These are phyloP conservation scores for Mentha longifolia DNA, from an alignment of 257 asterid species.

Conservation along the genomic window DNA sequence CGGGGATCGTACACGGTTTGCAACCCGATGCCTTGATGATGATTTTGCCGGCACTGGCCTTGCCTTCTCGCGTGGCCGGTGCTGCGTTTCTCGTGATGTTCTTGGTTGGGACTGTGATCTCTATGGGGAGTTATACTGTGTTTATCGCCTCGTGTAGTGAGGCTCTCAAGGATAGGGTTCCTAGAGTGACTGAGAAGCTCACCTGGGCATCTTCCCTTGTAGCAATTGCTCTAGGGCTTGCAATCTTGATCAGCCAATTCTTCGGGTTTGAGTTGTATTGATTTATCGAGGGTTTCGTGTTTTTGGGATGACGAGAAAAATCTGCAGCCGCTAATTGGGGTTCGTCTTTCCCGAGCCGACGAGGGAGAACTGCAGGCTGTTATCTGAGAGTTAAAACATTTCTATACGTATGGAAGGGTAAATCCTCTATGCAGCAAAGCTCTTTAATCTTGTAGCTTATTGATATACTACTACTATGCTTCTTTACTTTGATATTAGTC, in stretches of 20 bases:
- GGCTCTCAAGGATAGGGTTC: constrained; percentile 82
- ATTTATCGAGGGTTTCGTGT: constrained; percentile 25
- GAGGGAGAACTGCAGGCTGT: no score
- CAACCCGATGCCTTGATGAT: constrained; percentile 95
- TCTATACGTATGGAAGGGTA: no score
- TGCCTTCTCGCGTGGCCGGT: constrained; percentile 94
- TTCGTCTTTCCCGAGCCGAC: no score
- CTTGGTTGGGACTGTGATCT: constrained; percentile 85
- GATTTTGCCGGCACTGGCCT: constrained; percentile 86
- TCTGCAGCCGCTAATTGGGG: neutral
- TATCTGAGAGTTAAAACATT: no score
- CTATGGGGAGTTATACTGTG: constrained; percentile 96
- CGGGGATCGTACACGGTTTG: constrained; percentile 90
- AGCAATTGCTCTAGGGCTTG: constrained; percentile 80
- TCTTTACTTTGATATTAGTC: no score
- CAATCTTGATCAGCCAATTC: constrained; percentile 69
- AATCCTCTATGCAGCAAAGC: no score
- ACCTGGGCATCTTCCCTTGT: constrained; percentile 91
- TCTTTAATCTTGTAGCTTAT: no score
- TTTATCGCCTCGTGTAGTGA: constrained; percentile 87
- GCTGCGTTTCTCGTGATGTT: constrained; percentile 87
- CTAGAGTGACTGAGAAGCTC: constrained; percentile 91
- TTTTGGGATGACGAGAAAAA: constrained; percentile 8
- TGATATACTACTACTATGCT: no score
- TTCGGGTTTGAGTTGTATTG: constrained; percentile 83